phyloP scores from a whole-genome alignment of 306 rosid genomes.

The Mimosa pudica region DNA sequence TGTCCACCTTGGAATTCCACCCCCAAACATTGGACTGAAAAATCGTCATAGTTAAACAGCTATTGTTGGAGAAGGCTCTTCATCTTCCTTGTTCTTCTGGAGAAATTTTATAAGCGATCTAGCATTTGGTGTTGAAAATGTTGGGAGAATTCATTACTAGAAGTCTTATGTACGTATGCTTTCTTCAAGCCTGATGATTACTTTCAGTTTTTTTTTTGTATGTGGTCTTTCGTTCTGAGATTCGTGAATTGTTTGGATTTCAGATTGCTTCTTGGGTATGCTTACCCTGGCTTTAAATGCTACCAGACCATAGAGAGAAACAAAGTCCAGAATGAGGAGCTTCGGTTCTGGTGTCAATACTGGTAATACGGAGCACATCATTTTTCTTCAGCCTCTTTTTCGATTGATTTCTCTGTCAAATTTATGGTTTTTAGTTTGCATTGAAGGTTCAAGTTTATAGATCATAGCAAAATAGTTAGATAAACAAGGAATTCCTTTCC shows the following conservation, averaged over 20 bases:
- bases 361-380: slow-evolving; percentile 67
- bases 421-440: not conserved
- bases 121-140: slow-evolving; percentile 44
- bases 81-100: not conserved
- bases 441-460: slow-evolving; percentile 9
- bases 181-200: not conserved
- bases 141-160: slow-evolving; percentile 77
- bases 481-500: not conserved
- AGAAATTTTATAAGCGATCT: not conserved
- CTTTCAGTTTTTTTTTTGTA: not conserved
- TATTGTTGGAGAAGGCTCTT: not conserved
- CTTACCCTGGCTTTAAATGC: slow-evolving; percentile 92
- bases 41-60: slow-evolving; percentile 18
- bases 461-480: slow-evolving; percentile 4
- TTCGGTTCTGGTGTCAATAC: slow-evolving; percentile 94
- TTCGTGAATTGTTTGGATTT: slow-evolving; percentile 16
- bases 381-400: not conserved
- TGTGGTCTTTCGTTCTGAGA: not conserved
- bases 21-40: not conserved
- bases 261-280: slow-evolving; percentile 84
- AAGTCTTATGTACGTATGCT: slow-evolving; percentile 66
- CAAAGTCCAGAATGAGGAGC: slow-evolving; percentile 61
- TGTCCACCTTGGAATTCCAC: slow-evolving; percentile 31
- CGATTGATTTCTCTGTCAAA: slow-evolving; percentile 18
- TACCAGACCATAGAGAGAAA: slow-evolving; percentile 73